These are phyloP conservation scores for Fremontodendron californicum DNA, from an alignment of 345 rosid species.

Conservation along the genomic window DNA sequence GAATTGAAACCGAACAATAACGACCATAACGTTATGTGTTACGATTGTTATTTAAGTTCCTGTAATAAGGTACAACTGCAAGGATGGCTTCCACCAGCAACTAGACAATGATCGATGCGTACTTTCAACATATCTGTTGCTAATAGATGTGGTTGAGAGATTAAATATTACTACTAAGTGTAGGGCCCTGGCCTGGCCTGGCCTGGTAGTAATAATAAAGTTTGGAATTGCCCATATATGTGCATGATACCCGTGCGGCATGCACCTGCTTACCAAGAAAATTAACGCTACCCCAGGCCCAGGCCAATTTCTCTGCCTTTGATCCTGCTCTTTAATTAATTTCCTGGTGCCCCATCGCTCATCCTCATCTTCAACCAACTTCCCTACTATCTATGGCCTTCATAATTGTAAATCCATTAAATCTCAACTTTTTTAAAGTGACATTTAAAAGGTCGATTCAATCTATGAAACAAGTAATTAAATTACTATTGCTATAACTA, in stretches of 20 bases:
- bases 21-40: too few species aligned
- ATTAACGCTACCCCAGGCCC: not conserved
- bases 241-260: not conserved
- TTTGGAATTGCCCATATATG: not conserved
- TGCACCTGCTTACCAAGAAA: not conserved
- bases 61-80: not conserved
- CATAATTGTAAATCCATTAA: not conserved
- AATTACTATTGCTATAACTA: too few species aligned
- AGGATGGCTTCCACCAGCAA: constrained; percentile 25
- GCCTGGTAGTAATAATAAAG: not conserved
- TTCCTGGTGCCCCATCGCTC: too few species aligned
- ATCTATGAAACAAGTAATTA: too few species aligned
- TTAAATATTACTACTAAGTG: not conserved
- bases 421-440: not conserved
- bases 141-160: not conserved
- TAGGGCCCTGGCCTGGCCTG: not conserved
- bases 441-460: not conserved
- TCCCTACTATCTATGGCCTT: not conserved
- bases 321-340: too few species aligned
- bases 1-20: too few species aligned
- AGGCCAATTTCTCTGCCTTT: not conserved
- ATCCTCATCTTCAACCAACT: not conserved
- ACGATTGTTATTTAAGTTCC: too few species aligned
- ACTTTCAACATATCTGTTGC: constrained; percentile 18
- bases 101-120: constrained; percentile 8